phyloP scores from a whole-genome alignment of 2,329 filamentous ascomycete species.

The Fusarium buxicola region DNA sequence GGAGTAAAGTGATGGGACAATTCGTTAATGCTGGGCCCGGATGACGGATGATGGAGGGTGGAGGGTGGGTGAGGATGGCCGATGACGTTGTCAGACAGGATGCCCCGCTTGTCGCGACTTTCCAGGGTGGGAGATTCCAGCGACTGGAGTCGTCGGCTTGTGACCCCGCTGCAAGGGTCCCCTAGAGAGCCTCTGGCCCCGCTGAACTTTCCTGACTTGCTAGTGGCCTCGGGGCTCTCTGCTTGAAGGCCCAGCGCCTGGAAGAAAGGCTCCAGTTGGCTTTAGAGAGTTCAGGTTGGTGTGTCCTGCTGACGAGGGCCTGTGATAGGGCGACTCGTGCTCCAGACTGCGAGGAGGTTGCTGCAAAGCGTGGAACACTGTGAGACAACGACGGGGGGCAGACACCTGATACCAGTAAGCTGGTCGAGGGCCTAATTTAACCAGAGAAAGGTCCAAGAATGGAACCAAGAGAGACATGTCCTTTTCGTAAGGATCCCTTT shows the following conservation, averaged over 20 bases:
- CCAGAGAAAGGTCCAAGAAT: not conserved
- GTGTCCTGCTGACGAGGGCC: constrained; percentile 37
- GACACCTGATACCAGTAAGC: constrained; percentile 22
- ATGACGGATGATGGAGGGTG: constrained; percentile 38
- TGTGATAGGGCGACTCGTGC: constrained; percentile 32
- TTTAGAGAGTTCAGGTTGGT: constrained; percentile 6
- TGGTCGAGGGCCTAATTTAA: constrained; percentile 1
- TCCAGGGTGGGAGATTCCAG: constrained; percentile 38
- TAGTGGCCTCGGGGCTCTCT: not conserved
- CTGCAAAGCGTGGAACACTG: constrained; percentile 20
- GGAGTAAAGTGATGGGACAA: constrained; percentile 22
- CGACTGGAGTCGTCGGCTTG: constrained; percentile 25
- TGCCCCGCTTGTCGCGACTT: constrained; percentile 39
- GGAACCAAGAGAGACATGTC: not conserved
- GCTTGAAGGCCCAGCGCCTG: constrained; percentile 13
- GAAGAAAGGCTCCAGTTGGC: constrained; percentile 8
- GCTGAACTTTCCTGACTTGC: not conserved
- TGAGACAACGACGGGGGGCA: constrained; percentile 2
- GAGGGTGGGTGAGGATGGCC: constrained; percentile 20
- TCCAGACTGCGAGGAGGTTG: not conserved
- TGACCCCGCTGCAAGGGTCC: constrained; percentile 39
- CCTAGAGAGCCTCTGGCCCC: constrained; percentile 6
- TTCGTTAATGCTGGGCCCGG: constrained; percentile 32
- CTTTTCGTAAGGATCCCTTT: constrained; percentile 4
- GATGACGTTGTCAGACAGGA: constrained; percentile 45